Evolutionary conservation across 257 asterid genomes (phyloP).

Genomic region (Osmanthus fragrans): DNA sequence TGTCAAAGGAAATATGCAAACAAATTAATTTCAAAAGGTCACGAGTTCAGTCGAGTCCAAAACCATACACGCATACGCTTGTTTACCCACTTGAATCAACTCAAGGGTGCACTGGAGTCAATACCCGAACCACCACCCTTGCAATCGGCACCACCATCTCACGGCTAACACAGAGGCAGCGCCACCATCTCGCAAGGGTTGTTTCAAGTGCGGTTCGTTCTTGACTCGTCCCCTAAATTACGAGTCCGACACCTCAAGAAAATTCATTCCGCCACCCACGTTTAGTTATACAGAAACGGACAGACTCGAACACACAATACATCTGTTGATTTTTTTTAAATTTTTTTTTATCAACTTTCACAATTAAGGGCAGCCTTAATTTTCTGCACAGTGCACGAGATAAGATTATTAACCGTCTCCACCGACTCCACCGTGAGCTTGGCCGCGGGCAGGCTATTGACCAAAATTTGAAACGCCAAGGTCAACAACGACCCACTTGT

Average conservation of each 20-base stretch:
- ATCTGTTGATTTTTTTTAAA: background rate
- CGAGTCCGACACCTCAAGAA: background rate
- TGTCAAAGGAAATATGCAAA: background rate
- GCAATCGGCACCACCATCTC: conserved; percentile 36
- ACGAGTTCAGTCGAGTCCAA: background rate
- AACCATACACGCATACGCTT: background rate
- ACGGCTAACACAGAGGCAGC: conserved; percentile 18
- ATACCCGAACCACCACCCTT: conserved; percentile 95
- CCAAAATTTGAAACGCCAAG: conserved; percentile 89
- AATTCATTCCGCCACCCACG: background rate
- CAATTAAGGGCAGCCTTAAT: conserved; percentile 82
- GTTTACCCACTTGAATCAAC: conserved; percentile 29
- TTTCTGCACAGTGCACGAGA: conserved; percentile 90
- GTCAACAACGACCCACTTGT: conserved; percentile 77
- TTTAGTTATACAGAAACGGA: background rate
- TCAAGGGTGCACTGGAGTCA: conserved; percentile 62
- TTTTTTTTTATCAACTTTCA: conserved; percentile 43
- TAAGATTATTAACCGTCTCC: conserved; percentile 87
- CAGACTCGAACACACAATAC: background rate
- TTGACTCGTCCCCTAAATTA: conserved; percentile 67
- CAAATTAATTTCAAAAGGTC: background rate
- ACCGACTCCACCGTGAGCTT: conserved; percentile 91
- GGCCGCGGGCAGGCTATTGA: conserved; percentile 79
- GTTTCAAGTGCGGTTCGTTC: conserved; percentile 72
- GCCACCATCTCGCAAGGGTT: conserved; percentile 46